Percentiles rank a stretch among this genome's conserved stretches.
Conservation (phyloP, 208 protist species). For the Angomonas deanei region DNA sequence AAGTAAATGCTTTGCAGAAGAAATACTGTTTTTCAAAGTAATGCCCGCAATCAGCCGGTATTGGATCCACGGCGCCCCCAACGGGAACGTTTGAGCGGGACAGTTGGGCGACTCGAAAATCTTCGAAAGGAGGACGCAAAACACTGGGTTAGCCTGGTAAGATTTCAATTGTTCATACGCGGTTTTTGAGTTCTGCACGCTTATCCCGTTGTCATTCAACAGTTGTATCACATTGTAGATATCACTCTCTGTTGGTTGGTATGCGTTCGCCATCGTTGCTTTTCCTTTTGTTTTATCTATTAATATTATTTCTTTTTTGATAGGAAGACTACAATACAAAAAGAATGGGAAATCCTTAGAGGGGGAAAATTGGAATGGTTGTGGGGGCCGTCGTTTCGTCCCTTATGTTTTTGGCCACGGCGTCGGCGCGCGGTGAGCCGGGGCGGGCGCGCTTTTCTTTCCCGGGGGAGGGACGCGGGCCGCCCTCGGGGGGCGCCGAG, state of each 20-base stretch:
- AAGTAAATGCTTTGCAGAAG: conserved; percentile 45
- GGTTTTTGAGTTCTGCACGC: conserved; percentile 71
- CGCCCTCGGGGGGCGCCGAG: background rate
- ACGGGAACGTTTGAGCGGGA: conserved; percentile 32
- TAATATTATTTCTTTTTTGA: conserved; percentile 1
- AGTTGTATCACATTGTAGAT: conserved; percentile 65
- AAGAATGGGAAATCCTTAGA: background rate
- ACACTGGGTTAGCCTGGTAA: conserved; percentile 75
- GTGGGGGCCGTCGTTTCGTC: too few species aligned
- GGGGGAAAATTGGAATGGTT: background rate
- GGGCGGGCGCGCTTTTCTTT: too few species aligned
- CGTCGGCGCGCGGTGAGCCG: too few species aligned
- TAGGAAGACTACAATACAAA: background rate
- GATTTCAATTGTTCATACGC: conserved; percentile 75
- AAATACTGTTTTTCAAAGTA: conserved; percentile 83
- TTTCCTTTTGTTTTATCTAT: too few species aligned
- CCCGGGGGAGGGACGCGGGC: background rate
- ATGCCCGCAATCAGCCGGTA: conserved; percentile 78
- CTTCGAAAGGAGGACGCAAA: conserved; percentile 68
- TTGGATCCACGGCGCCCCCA: conserved; percentile 53
- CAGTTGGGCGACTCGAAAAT: conserved; percentile 55
- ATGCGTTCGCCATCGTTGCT: too few species aligned
- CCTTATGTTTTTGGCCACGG: too few species aligned
- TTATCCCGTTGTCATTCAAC: conserved; percentile 79
- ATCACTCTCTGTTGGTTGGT: conserved; percentile 37